Evolutionary conservation across 352 stramenopile species (phyloP), one percentile per base, ranked within the genome.

Genomic region (Hyaloperonospora brassicae): DNA sequence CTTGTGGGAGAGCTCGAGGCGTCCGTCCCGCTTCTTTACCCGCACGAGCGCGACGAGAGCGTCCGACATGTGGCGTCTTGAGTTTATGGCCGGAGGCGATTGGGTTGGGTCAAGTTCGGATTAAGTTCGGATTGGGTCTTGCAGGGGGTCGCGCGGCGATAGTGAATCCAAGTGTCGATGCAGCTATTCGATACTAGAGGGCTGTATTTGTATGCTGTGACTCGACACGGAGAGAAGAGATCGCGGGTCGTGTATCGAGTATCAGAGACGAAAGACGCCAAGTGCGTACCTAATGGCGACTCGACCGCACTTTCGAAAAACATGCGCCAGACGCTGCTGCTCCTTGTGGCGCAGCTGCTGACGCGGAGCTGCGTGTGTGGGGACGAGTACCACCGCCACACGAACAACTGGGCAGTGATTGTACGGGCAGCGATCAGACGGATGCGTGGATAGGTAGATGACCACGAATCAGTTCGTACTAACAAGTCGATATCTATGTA

Each of bases 371-470:
- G 39, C 50, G 59, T 51, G 34, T 50, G 21, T 21, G 61, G 44
- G 21, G 58, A 71, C 8, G 64, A 68, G 40, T 86, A 89, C 55
- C 68, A 71, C 41, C 80, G 84, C 5, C 84, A 93, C 55, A 92
- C 77, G 1, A 93, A 91, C 55, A 93, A 93, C 59, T 93, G 84
- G 84, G 84, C 84, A 10, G 81, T 93, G 23, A 79, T 93, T 49
- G 84, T 93, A 50, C 53, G 30, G 2, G 9, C 50, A 10, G 24
- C 4, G 27, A 34, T 34, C 0, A 34, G 27, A 34, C 4, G 27
- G 8, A 34, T 8, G 8, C 4, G 27, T 8, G 0, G 27, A 4
- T 34, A 34, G 11, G 13, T 44, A 44, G 23, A 23, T 12, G 23
- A 22, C 5, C 6, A 25, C 12, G 1, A 10, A 2, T 42, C 10